phyloP scores from a whole-genome alignment of 208 protist species.

The Trypanosoma conorhini region DNA sequence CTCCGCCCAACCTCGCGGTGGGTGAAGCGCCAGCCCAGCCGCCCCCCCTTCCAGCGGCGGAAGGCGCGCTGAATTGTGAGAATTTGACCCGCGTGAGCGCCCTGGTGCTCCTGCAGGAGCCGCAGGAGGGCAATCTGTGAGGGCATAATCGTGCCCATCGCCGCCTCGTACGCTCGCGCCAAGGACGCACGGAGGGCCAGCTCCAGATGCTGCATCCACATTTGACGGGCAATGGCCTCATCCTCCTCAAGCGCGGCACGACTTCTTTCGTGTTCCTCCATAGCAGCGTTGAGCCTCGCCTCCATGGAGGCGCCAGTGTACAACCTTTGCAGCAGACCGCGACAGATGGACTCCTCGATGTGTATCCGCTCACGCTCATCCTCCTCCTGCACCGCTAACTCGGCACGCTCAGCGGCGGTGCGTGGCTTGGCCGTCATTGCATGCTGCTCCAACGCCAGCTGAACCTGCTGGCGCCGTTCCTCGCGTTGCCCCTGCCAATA shows the following conservation, averaged over 20 bases:
- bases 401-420: background rate
- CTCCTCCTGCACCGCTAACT: constrained; percentile 8
- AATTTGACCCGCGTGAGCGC: constrained; percentile 22
- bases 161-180: constrained; percentile 19
- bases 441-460: constrained; percentile 14
- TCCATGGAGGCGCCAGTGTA: background rate
- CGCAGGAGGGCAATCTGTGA: constrained; percentile 15
- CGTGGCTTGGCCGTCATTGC: background rate
- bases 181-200: constrained; percentile 26
- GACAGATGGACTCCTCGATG: constrained; percentile 9
- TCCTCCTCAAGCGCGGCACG: constrained; percentile 27
- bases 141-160: constrained; percentile 5
- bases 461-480: constrained; percentile 32
- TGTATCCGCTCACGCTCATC: constrained; percentile 4
- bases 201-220: constrained; percentile 35
- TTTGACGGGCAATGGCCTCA: constrained; percentile 25
- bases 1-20: constrained; percentile 53
- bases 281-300: background rate
- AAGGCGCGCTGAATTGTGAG: constrained; percentile 51
- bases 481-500: constrained; percentile 72
- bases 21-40: constrained; percentile 57
- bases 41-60: constrained; percentile 35
- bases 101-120: constrained; percentile 7
- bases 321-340: constrained; percentile 2
- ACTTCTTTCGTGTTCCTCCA: constrained; percentile 19